A percentile compares a stretch with the other conserved stretches of the same genome.
Evolutionary conservation across 176 grass and related monocot species (phyloP).

Genomic region (Oryza coarctata): DNA sequence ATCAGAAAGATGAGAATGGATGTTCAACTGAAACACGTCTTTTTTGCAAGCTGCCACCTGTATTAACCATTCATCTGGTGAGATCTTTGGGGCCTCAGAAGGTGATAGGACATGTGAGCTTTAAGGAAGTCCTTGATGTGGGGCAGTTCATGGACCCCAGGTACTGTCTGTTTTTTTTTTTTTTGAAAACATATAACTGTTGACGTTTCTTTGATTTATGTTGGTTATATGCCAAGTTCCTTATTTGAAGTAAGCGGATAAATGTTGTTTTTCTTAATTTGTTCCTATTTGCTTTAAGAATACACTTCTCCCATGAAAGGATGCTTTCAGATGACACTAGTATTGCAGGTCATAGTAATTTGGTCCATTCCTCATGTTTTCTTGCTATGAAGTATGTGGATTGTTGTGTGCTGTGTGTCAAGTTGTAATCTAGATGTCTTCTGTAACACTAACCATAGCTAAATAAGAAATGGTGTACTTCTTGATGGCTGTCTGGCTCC

Average conservation of each 20-base stretch:
- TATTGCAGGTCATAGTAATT: neutral
- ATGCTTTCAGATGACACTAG: neutral
- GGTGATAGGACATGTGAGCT: constrained; percentile 53
- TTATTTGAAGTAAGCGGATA: neutral
- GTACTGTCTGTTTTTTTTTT: constrained; percentile 40
- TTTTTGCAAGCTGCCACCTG: constrained; percentile 50
- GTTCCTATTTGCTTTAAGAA: neutral
- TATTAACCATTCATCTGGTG: constrained; percentile 64
- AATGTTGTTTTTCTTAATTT: neutral
- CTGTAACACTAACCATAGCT: neutral
- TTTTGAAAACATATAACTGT: neutral
- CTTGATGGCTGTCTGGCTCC: too few relatives aligned
- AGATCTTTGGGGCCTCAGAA: constrained; percentile 51
- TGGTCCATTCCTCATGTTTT: too few relatives aligned
- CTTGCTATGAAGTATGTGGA: too few relatives aligned
- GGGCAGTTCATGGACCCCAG: constrained; percentile 57
- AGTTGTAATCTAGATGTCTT: neutral
- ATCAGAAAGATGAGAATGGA: constrained; percentile 29
- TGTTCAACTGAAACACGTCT: constrained; percentile 40
- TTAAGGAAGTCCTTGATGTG: constrained; percentile 65
- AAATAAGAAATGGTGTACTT: neutral
- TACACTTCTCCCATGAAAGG: neutral
- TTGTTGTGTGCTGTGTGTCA: too few relatives aligned
- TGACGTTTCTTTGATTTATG: too few relatives aligned
- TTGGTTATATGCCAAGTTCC: too few relatives aligned